These are phyloP conservation scores for Pseudogymnoascus destructans DNA, from an alignment of 2,329 filamentous ascomycete genomes.

Conservation along the genomic window DNA sequence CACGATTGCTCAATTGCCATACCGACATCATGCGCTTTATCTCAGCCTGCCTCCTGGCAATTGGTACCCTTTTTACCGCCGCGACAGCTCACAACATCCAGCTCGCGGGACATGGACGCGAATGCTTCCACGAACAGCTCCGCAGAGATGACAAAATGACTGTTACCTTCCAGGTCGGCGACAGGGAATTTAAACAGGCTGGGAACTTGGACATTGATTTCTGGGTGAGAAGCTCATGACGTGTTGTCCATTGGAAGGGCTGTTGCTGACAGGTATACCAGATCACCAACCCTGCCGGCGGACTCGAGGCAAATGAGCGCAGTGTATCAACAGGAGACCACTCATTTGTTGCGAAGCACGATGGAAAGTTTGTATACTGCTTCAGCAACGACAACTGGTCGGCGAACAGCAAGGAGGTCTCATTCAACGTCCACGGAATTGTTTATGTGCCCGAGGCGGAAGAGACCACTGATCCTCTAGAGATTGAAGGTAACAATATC, in stretches of 20 bases:
- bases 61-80: slow-evolving; percentile 33
- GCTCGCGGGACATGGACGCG: slow-evolving; percentile 79
- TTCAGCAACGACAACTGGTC: slow-evolving; percentile 99
- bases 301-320: slow-evolving; percentile 69
- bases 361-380: slow-evolving; percentile 92
- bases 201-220: slow-evolving; percentile 96
- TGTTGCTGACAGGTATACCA: slow-evolving; percentile 25
- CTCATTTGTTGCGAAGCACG: slow-evolving; percentile 70
- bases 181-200: slow-evolving; percentile 86
- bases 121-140: slow-evolving; percentile 93
- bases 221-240: slow-evolving; percentile 52
- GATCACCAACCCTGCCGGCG: slow-evolving; percentile 67
- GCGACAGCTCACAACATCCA: slow-evolving; percentile 86
- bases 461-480: slow-evolving; percentile 71
- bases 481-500: slow-evolving; percentile 59
- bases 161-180: slow-evolving; percentile 94
- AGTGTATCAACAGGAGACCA: slow-evolving; percentile 82
- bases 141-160: slow-evolving; percentile 97
- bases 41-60: slow-evolving; percentile 21
- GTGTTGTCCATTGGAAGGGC: neutral
- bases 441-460: slow-evolving; percentile 92
- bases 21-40: slow-evolving; percentile 24
- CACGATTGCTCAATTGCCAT: slow-evolving; percentile 9
- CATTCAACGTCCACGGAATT: slow-evolving; percentile 97
- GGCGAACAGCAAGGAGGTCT: slow-evolving; percentile 91